Evolutionary conservation across 1,284 basidiomycete species (phyloP), one percentile per base, ranked within the genome.

Genomic region (Ustilago nuda): DNA sequence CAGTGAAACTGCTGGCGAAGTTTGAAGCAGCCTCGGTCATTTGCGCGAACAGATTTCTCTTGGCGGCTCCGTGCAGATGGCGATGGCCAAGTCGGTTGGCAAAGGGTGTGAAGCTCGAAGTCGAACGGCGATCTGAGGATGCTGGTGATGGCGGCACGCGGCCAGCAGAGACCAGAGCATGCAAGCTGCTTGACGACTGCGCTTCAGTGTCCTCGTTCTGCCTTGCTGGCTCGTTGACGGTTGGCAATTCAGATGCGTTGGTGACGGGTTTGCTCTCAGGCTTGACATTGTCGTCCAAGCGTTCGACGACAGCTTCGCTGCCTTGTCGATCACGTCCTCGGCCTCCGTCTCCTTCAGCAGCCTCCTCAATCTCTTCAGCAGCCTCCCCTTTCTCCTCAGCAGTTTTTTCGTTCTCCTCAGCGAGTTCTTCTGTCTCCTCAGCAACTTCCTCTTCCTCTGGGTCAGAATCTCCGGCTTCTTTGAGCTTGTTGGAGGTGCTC

Each of bases 61-160:
- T 61, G n/a, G 65, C 56, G 8, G 65, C 60, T 30, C 73, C 73
- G 46, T 76, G 73, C 5, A 76, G 19, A 41, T 76, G 73, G 13
- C 73, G 73, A 35, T 76, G 61, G 15, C 73, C 73, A 19, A 71
- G 68, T 36, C 73, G 73, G 27, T 76, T 70, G 27, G 65, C 64
- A 23, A 65, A 67, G 19, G 73, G 67, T 8, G 73, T 71, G 37
- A 76, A 76, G 65, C 67, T 76, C 6, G 68, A 76, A 1, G 64
- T 64, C 4, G 67, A 70, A 36, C 68, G 64, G 23, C 73, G 60
- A 30, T 71, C 68, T 17, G 73, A 71, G 17, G 68, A 76, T n/a
- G 73, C 68, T 15, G 73, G 73, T 23, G 73, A 71, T 2, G 72
- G 64, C n/a, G 72, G 72, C 39, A 70, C 72, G 23, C 65, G 66